Percentiles rank a stretch among this genome's conserved stretches.
Conservation (phyloP, 2,329 filamentous ascomycete species). For the Venturia aucupariae region DNA sequence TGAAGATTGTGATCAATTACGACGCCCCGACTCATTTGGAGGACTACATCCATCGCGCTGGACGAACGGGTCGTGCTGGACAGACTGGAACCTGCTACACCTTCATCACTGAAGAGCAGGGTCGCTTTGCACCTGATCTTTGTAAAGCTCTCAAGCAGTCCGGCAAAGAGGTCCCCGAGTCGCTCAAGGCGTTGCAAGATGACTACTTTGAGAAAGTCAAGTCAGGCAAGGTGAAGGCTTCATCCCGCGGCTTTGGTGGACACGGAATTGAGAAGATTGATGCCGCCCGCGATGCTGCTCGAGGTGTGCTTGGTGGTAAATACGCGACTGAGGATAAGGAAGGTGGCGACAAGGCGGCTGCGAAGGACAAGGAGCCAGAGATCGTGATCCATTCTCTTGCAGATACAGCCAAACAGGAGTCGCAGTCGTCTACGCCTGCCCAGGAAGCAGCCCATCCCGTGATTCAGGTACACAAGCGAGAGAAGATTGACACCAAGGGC, state of each 20-base stretch:
- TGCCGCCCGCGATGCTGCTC: slow-evolving; percentile 79
- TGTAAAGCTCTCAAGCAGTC: slow-evolving; percentile 89
- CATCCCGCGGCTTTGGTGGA: slow-evolving; percentile 77
- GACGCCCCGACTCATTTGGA: slow-evolving; percentile 90
- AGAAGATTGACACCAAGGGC: slow-evolving; percentile 49
- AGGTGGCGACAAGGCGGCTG: slow-evolving; percentile 66
- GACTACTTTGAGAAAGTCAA: slow-evolving; percentile 85
- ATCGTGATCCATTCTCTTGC: slow-evolving; percentile 13
- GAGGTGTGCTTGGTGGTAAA: slow-evolving; percentile 36
- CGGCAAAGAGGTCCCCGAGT: slow-evolving; percentile 59
- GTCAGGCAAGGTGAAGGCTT: slow-evolving; percentile 72
- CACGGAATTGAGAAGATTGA: slow-evolving; percentile 90
- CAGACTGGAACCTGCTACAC: slow-evolving; percentile 93
- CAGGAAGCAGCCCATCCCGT: slow-evolving; percentile 50
- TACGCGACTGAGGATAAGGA: slow-evolving; percentile 16
- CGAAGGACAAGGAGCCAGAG: slow-evolving; percentile 57
- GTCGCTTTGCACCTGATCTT: slow-evolving; percentile 80
- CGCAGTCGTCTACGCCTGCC: background rate
- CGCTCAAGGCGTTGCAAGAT: slow-evolving; percentile 50
- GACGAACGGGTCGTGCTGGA: slow-evolving; percentile 86
- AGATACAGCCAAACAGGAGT: slow-evolving; percentile 2
- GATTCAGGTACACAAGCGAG: slow-evolving; percentile 60
- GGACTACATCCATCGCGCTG: slow-evolving; percentile 91
- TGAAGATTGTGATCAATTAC: slow-evolving; percentile 93
- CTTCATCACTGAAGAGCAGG: slow-evolving; percentile 84